These are phyloP conservation scores for Quercus dentata DNA, from an alignment of 306 rosid genomes.

Conservation along the genomic window DNA sequence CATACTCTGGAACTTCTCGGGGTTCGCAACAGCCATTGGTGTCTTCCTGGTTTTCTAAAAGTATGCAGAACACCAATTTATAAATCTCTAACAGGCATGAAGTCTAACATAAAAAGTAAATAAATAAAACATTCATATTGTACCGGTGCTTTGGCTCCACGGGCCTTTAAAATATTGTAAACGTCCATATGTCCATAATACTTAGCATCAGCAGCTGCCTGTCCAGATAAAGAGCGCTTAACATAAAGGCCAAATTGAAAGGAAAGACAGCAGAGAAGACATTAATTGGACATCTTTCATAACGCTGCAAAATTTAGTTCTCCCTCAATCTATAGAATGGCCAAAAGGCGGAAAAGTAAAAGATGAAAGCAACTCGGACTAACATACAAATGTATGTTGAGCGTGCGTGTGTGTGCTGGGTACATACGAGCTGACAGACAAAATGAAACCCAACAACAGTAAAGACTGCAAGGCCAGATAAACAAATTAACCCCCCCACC, in stretches of 20 bases:
- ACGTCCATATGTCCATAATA: slow-evolving; percentile 73
- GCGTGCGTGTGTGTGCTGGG: too few relatives aligned
- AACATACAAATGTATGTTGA: too few relatives aligned
- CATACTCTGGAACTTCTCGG: slow-evolving; percentile 99
- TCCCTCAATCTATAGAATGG: too few relatives aligned
- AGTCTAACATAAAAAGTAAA: not conserved
- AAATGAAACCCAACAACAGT: too few relatives aligned
- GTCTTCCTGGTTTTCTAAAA: slow-evolving; percentile 84
- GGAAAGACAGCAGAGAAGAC: not conserved
- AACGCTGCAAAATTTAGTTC: not conserved
- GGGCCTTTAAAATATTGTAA: slow-evolving; percentile 77
- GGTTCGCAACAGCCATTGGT: slow-evolving; percentile 96
- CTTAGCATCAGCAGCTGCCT: slow-evolving; percentile 99
- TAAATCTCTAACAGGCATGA: slow-evolving; percentile 1
- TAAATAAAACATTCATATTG: not conserved
- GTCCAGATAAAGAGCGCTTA: slow-evolving; percentile 24
- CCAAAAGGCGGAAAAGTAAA: too few relatives aligned
- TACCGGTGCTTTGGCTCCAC: slow-evolving; percentile 98
- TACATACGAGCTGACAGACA: too few relatives aligned
- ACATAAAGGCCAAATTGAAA: not conserved
- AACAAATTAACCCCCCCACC: too few relatives aligned
- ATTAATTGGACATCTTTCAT: not conserved
- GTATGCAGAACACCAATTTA: slow-evolving; percentile 16
- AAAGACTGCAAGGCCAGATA: too few relatives aligned
- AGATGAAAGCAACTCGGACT: too few relatives aligned